These are phyloP conservation scores for Psilocybe mexicana DNA, from an alignment of 1,284 basidiomycete genomes.

Conservation along the genomic window DNA sequence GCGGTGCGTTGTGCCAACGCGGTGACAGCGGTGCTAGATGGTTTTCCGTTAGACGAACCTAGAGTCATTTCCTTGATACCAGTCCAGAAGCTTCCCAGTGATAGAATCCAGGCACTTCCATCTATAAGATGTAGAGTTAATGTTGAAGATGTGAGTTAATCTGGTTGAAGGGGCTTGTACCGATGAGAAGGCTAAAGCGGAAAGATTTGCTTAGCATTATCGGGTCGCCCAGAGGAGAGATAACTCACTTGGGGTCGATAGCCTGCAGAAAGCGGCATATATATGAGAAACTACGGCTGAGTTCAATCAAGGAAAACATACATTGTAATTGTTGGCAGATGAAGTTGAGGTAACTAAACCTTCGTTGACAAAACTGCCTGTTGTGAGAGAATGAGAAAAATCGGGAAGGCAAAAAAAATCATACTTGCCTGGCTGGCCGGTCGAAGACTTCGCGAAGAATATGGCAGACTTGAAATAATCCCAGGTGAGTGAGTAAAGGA, in stretches of 20 bases:
- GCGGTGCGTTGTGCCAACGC: constrained; percentile 47
- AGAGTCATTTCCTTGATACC: constrained; percentile 43
- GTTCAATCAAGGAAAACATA: constrained; percentile 24
- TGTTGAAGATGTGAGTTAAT: neutral
- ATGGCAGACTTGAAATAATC: constrained; percentile 41
- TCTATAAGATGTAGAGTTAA: constrained; percentile 20
- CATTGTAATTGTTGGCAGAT: constrained; percentile 47
- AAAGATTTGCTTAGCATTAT: neutral
- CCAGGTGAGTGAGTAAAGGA: neutral
- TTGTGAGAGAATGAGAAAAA: neutral
- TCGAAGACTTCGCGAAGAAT: constrained; percentile 49
- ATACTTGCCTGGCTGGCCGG: constrained; percentile 40
- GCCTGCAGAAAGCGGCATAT: constrained; percentile 33
- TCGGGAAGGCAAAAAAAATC: neutral
- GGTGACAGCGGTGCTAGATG: constrained; percentile 36
- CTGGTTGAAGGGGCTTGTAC: constrained; percentile 12
- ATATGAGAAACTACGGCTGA: neutral
- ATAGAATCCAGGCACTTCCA: constrained; percentile 43
- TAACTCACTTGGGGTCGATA: constrained; percentile 56
- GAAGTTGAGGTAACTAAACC: constrained; percentile 51
- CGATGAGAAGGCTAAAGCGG: constrained; percentile 33
- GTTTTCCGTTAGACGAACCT: constrained; percentile 44
- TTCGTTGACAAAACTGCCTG: constrained; percentile 46
- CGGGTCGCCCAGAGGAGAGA: neutral
- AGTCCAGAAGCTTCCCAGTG: constrained; percentile 54